phyloP scores from a whole-genome alignment of 202 grass and related monocot species.

The Hordeum pubiflorum region DNA sequence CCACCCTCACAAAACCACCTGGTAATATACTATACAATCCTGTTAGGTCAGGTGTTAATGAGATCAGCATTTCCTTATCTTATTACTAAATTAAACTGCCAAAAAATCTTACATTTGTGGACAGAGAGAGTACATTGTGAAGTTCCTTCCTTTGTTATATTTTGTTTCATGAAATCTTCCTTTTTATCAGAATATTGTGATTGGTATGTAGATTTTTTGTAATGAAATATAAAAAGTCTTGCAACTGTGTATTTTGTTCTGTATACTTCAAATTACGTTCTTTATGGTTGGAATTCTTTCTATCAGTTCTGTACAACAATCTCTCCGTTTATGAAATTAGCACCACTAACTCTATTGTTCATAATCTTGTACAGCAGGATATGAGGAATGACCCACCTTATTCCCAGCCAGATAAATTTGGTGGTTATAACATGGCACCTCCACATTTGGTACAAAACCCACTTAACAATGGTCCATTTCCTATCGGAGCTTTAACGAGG shows the following conservation, averaged over 20 bases:
- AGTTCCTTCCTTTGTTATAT: conserved; percentile 9
- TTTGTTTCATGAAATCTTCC: background rate
- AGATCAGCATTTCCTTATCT: background rate
- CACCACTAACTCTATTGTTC: conserved; percentile 18
- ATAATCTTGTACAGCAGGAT: conserved; percentile 47
- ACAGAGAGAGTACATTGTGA: background rate
- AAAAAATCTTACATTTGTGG: too few relatives aligned
- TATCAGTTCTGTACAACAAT: background rate
- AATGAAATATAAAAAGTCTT: background rate
- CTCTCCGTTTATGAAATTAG: conserved; percentile 9
- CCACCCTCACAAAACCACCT: conserved; percentile 37
- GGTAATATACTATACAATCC: conserved; percentile 36
- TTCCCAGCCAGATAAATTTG: conserved; percentile 45
- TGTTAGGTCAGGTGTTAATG: conserved; percentile 17
- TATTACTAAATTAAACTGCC: background rate
- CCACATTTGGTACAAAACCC: conserved; percentile 36
- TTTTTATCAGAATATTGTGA: conserved; percentile 2
- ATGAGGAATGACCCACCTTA: conserved; percentile 41
- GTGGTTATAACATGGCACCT: conserved; percentile 56
- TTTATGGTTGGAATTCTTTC: conserved; percentile 5
- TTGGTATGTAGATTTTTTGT: background rate
- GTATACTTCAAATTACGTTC: conserved; percentile 9
- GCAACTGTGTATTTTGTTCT: background rate
- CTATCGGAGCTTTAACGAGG: conserved; percentile 37
- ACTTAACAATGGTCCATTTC: conserved; percentile 49